Conservation (phyloP, 2,329 filamentous ascomycete species). For the Arthrinium phaeospermum region DNA sequence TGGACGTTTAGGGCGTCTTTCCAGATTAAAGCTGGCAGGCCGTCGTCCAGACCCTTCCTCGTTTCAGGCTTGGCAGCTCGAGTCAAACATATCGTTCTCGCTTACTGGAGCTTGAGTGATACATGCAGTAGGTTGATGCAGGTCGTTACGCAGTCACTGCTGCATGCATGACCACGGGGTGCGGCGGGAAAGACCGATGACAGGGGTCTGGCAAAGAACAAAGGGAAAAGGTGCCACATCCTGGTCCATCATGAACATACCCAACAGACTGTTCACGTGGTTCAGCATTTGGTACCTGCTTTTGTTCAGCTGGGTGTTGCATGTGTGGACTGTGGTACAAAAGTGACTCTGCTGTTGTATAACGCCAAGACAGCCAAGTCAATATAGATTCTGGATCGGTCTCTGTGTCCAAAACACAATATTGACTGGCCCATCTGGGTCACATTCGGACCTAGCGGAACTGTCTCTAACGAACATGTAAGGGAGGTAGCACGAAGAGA, state of each 20-base stretch:
- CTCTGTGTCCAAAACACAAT: constrained; percentile 16
- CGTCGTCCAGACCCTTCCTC: background rate
- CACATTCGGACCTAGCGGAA: background rate
- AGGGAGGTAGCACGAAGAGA: fast-evolving
- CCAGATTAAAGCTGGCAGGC: background rate
- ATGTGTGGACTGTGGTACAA: background rate
- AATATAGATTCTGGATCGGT: background rate
- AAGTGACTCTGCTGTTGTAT: background rate
- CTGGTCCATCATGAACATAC: too few relatives aligned
- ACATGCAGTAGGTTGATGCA: too few relatives aligned
- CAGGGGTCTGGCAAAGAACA: background rate
- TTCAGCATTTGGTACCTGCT: background rate
- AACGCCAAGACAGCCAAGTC: background rate
- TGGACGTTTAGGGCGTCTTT: background rate
- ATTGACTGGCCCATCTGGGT: background rate
- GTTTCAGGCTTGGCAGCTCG: background rate
- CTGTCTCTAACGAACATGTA: background rate
- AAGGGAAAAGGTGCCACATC: background rate
- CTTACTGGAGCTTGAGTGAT: background rate
- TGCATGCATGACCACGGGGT: background rate
- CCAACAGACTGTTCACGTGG: background rate
- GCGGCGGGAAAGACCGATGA: background rate
- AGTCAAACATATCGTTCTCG: background rate
- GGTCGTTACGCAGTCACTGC: too few relatives aligned
- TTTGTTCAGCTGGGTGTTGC: background rate